Conservation (phyloP, 805 yeast species). For the Myxozyma kluyveri region DNA sequence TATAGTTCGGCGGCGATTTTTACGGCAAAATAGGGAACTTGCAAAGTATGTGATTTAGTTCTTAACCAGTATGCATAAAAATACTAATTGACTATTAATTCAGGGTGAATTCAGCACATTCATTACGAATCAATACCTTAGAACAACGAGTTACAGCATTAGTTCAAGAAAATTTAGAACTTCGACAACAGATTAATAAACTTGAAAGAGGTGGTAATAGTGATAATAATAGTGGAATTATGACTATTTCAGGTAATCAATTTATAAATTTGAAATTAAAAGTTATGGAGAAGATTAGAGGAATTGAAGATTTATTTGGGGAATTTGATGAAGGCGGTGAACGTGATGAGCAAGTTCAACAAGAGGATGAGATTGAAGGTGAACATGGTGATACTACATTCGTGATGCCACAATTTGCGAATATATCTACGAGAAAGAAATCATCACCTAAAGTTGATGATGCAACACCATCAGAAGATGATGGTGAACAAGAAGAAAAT, state of each 20-base stretch:
- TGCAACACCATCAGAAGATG: background rate
- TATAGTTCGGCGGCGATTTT: constrained; percentile 22
- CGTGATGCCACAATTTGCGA: background rate
- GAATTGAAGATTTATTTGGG: constrained; percentile 14
- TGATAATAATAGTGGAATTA: no score
- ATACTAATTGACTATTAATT: background rate
- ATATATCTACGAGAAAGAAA: constrained; percentile 15
- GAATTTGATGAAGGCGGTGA: constrained; percentile 7
- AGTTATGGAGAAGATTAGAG: constrained; percentile 14
- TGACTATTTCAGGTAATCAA: constrained; percentile 3
- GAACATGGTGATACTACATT: background rate
- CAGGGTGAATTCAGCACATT: constrained; percentile 27
- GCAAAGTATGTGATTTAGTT: constrained; percentile 18
- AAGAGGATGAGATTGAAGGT: background rate
- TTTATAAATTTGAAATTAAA: constrained; percentile 10
- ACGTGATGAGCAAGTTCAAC: background rate
- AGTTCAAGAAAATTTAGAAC: constrained; percentile 24
- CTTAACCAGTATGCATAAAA: background rate
- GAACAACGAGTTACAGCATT: constrained; percentile 20
- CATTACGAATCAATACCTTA: constrained; percentile 21
- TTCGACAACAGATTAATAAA: constrained; percentile 21
- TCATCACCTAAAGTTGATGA: constrained; percentile 11
- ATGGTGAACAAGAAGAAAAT: background rate
- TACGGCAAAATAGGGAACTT: constrained; percentile 27
- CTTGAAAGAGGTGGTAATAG: constrained; percentile 14